These are phyloP conservation scores for Aspergillus novofumigatus DNA, from an alignment of 2,329 filamentous ascomycete species.

Conservation along the genomic window DNA sequence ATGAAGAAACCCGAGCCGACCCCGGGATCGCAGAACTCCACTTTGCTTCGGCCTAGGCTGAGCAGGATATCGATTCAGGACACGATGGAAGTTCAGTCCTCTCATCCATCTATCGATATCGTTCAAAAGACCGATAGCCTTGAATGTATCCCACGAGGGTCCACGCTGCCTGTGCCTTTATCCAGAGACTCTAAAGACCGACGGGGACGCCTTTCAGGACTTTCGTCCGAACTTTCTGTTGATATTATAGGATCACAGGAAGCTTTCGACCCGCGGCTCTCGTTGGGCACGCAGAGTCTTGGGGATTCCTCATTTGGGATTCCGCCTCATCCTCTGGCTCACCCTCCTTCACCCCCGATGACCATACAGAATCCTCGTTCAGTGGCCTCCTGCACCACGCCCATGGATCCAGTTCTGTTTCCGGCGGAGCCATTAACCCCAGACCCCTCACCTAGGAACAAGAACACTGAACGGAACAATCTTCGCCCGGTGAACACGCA, in stretches of 20 bases:
- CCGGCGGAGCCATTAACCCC: conserved; percentile 39
- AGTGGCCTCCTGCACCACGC: conserved; percentile 28
- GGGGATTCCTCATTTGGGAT: conserved; percentile 38
- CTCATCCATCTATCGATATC: conserved; percentile 49
- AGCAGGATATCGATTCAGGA: conserved; percentile 25
- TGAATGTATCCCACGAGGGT: conserved; percentile 43
- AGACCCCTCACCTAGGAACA: conserved; percentile 38
- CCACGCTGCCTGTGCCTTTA: conserved; percentile 34
- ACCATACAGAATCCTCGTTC: conserved; percentile 38
- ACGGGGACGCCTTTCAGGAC: conserved; percentile 50
- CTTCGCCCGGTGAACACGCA: conserved; percentile 21
- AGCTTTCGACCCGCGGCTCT: conserved; percentile 28
- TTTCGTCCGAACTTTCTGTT: conserved; percentile 49
- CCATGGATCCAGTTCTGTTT: conserved; percentile 29
- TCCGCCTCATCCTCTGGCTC: conserved; percentile 42
- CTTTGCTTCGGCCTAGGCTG: conserved; percentile 21
- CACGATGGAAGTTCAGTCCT: conserved; percentile 33
- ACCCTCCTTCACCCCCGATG: conserved; percentile 45
- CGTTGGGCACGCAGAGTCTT: conserved; percentile 30
- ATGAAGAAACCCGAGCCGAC: conserved; percentile 43
- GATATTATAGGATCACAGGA: conserved; percentile 45
- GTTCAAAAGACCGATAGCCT: conserved; percentile 51
- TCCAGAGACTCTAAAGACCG: conserved; percentile 39
- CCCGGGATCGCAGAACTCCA: conserved; percentile 13
- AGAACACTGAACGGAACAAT: conserved; percentile 11